Evolutionary conservation across 2,329 filamentous ascomycete genomes (phyloP), one percentile per base, ranked within the genome.

Genomic region (Verticillium isaacii): DNA sequence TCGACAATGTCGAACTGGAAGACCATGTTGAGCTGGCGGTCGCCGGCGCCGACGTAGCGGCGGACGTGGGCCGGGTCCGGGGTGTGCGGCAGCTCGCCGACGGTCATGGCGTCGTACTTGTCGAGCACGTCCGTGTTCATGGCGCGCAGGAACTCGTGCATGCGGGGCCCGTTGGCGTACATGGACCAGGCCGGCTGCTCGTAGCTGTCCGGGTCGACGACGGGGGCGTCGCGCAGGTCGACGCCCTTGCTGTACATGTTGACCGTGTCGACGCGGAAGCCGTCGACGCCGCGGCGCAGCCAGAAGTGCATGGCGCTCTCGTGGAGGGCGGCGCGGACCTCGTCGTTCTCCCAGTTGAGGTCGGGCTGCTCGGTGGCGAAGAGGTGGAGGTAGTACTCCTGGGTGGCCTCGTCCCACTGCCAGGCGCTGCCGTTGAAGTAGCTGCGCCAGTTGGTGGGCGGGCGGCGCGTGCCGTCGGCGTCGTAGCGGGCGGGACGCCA

Each of bases 301-400:
- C 92, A 95, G 72, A 93, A 95, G 34, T 84, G 82, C 84, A 93
- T 90, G 5, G 89, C 82, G 17, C 84, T 82, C 37, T 88, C 81
- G 71, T 92, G 90, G 7, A 93, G 86, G 1, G 90, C 91, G 56
- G 84, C 77, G 17, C 90, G 83, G 0, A 89, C 85, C 11, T 83
- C 85, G 0, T 81, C 80, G 62, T 89, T 90, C 69, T 93, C 89
- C 90, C 91, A 95, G 75, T 95, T 95, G n/a, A 95, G 80, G 68
- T 95, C 92, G 0, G 92, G 91, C 71, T 94, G 91, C 66, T 91
- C 86, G 5, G 83, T 83, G 7, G 88, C 86, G 72, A 92, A 96
- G 12, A 95, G 80, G 64, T 90, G 87, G 0, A 93, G 83, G 68
- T 92, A 93, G 72, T 92, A 93, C 73, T 93, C 89, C 57, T 82